Conservation (phyloP, 257 asterid species). For the Mentha longifolia region DNA sequence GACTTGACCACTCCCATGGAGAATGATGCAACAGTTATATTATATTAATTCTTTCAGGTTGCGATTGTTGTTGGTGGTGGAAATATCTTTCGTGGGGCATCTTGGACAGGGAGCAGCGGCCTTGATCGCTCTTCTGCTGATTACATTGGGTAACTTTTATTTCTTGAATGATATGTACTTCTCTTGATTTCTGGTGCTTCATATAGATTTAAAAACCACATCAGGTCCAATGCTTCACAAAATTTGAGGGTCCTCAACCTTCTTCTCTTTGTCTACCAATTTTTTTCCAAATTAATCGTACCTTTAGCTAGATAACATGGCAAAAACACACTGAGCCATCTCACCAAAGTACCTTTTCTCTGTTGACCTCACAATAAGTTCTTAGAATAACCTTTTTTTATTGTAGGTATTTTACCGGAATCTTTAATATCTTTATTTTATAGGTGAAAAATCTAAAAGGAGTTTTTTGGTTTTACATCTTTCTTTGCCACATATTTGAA, state of each 20-base stretch:
- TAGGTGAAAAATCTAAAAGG: not conserved
- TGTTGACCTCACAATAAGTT: not conserved
- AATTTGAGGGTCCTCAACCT: not conserved
- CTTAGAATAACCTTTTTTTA: not conserved
- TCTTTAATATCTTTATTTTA: not conserved
- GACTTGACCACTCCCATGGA: not conserved
- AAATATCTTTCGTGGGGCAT: constrained; percentile 87
- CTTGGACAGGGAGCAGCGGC: constrained; percentile 90
- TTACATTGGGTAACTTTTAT: constrained; percentile 75
- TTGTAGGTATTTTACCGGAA: not conserved
- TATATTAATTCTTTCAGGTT: constrained; percentile 53
- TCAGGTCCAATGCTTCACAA: not conserved
- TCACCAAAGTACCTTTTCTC: not conserved
- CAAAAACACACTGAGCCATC: not conserved
- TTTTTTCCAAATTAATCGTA: not conserved
- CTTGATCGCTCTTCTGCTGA: constrained; percentile 97
- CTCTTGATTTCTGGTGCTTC: constrained; percentile 9
- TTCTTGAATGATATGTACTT: constrained; percentile 13
- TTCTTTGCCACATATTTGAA: constrained; percentile 6
- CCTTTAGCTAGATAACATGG: not conserved
- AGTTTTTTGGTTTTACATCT: not conserved
- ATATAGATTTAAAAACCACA: not conserved
- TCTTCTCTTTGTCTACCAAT: not conserved
- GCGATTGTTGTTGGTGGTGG: constrained; percentile 95
- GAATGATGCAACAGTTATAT: not conserved